These are phyloP conservation scores for Lipomyces anomalus DNA, from an alignment of 805 yeast genomes.

Conservation along the genomic window DNA sequence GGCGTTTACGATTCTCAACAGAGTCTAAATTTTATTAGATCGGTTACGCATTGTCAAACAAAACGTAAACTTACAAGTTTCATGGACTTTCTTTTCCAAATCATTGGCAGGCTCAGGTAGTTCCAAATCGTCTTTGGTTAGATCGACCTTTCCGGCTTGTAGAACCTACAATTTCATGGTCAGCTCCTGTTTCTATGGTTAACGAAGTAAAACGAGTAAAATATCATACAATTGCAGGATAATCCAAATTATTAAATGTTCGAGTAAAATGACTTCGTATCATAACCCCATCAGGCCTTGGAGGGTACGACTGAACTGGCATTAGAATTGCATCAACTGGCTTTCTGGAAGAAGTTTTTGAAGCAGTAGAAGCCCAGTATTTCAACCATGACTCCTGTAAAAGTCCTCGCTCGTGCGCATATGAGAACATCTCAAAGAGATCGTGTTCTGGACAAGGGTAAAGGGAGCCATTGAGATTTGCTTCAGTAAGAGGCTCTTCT, in stretches of 20 bases:
- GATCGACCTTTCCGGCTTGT: constrained; percentile 19
- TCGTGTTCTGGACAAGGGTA: constrained; percentile 22
- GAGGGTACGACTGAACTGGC: constrained; percentile 21
- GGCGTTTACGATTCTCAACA: constrained; percentile 9
- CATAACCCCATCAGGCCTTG: constrained; percentile 23
- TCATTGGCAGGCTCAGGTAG: constrained; percentile 17
- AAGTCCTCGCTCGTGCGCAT: constrained; percentile 20
- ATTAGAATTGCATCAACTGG: constrained; percentile 22
- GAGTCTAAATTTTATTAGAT: constrained; percentile 1
- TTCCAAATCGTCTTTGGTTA: constrained; percentile 17
- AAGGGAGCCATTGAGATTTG: constrained; percentile 18
- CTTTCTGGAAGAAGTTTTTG: constrained; percentile 16
- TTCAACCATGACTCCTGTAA: constrained; percentile 20
- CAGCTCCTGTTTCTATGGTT: too few species aligned
- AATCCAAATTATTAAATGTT: constrained; percentile 19
- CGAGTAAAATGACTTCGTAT: constrained; percentile 22
- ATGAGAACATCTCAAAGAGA: constrained; percentile 17
- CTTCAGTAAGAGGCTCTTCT: constrained; percentile 22
- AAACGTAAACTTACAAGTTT: constrained; percentile 8
- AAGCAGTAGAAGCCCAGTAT: constrained; percentile 19
- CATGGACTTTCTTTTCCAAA: constrained; percentile 17
- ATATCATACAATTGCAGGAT: constrained; percentile 22
- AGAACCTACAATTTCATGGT: too few species aligned
- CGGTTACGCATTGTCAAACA: background rate
- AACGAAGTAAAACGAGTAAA: too few species aligned